Percentiles rank a stretch among this genome's conserved stretches.
Conservation (phyloP, 2,329 filamentous ascomycete species). For the Aspergillus puulaauensis region DNA sequence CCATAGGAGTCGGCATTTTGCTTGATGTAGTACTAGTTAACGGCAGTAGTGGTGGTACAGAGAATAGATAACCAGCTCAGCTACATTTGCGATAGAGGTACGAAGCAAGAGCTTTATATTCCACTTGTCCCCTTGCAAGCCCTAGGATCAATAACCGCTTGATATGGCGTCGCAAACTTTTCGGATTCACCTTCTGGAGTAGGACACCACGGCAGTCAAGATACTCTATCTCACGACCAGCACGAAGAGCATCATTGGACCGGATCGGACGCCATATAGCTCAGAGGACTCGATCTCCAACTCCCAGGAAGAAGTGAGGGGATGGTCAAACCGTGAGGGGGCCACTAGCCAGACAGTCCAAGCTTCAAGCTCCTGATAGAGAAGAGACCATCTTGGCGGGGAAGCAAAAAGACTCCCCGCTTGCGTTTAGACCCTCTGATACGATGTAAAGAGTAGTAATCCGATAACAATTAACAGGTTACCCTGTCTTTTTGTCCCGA, state of each 20-base stretch:
- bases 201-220: slow-evolving; percentile 2
- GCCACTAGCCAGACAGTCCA: not conserved
- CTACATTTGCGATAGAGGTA: not conserved
- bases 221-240: not conserved
- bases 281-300: not conserved
- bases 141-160: not conserved
- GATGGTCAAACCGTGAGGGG: not conserved
- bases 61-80: not conserved
- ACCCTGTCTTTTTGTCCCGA: too few species aligned
- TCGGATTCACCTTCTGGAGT: slow-evolving; percentile 20
- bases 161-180: not conserved
- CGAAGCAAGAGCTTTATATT: slow-evolving; percentile 1
- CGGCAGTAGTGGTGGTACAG: not conserved
- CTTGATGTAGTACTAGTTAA: not conserved
- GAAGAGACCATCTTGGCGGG: not conserved
- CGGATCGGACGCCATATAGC: not conserved
- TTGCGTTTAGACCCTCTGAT: not conserved
- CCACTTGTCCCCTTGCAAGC: not conserved
- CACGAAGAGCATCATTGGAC: not conserved
- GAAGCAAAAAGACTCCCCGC: not conserved
- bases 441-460: too few species aligned
- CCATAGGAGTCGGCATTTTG: slow-evolving; percentile 44
- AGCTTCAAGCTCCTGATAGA: too few species aligned
- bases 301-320: not conserved
- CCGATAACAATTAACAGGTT: not conserved